Evolutionary conservation across 192 early-diverging fungal species (phyloP), one percentile per base, ranked within the genome.

Genomic region (Spinellus fusiger): DNA sequence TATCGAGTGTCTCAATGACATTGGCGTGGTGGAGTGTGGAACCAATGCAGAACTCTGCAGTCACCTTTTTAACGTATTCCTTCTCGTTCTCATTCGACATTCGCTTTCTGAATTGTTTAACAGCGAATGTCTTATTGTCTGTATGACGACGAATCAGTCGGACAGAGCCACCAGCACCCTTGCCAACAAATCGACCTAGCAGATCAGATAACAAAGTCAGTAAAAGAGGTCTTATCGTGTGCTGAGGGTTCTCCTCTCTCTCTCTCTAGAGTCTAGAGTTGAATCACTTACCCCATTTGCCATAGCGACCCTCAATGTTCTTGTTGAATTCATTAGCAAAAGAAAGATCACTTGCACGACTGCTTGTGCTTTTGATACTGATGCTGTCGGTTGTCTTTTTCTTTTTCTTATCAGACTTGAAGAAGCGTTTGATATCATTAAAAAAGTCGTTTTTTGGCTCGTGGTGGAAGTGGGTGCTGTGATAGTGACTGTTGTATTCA

Each of bases 21-120:
- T 90, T 91, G 29, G 78, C 71, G 62, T 93, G 86, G 63, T 88
- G 87, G 22, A 91, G 73, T 3, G 85, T 86, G 10, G 87, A 89
- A 23, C 85, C 85, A 22, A 92, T 86, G 69, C 90, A 94, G 73
- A 89, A 93, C 68, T 93, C 92, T 2, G 86, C 83, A 4, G 87
- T 88, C 34, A 92, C 81, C 60, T 91, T 90, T 69, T 94, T 93
- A 62, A 88, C 78, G 66, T 92, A 94, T 5, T 82, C 78, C n/a
- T 85, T 82, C 48, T 86, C 83, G 16, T 80, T 77, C 68, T 92
- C 92, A 31, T 82, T 68, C 4, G 68, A 60, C 7, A 73, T 56
- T 26, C 84, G 76, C 60, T 84, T 83, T 60, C 89, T 79, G 69
- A 94, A 92, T 73, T 92, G 86, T 65, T 92, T 91, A 66, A 87